Evolutionary conservation across 2,329 filamentous ascomycete species (phyloP), one percentile per base, ranked within the genome.

Genomic region (Periconia sp.): DNA sequence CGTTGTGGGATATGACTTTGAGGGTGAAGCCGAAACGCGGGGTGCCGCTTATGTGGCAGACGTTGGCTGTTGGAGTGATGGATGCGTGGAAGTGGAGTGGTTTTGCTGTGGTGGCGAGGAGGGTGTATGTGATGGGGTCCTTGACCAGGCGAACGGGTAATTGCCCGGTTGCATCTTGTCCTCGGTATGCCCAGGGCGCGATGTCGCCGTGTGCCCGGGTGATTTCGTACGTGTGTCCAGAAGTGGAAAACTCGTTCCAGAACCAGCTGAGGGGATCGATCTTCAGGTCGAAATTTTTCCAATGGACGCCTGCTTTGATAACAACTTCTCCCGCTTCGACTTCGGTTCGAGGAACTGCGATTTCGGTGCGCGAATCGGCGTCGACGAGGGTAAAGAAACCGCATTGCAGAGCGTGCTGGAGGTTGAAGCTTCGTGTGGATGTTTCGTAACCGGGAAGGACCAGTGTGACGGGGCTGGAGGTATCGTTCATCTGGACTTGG

Each of bases 1-100:
- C 44, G 18, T 50, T 17, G 3, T 53, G 54, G 13, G 50, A 53
- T 30, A 33, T 33, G 13, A 56, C 42, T n/a, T 45, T 13, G 35
- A 56, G 50, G n/a, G 50, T 56, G 50, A 56, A 56, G 3, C 54
- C 50, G 45, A 56, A 56, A 27, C 49, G 50, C 10, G 54, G 54
- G 8, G 33, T 37, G 19, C 54, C 54, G 23, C 27, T 56, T 23
- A 50, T 8, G 20, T 51, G 43, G 20, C 49, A 51, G 14, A 46
- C 40, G 9, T 46, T 46, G 15, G 6, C 47, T n/a, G 47, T 49
- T 31, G 47, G 40, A 17, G 19, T 17, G 20, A 49, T 2, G 19
- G 47, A 43, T 17, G 42, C 13, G 37, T 37, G 42, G 47, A 49
- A 49, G 3, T 13, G 23, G 5, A 27, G 37, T 14, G 47, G 47